phyloP scores from a whole-genome alignment of 148 eudicot species.

The Diospyros lotus region DNA sequence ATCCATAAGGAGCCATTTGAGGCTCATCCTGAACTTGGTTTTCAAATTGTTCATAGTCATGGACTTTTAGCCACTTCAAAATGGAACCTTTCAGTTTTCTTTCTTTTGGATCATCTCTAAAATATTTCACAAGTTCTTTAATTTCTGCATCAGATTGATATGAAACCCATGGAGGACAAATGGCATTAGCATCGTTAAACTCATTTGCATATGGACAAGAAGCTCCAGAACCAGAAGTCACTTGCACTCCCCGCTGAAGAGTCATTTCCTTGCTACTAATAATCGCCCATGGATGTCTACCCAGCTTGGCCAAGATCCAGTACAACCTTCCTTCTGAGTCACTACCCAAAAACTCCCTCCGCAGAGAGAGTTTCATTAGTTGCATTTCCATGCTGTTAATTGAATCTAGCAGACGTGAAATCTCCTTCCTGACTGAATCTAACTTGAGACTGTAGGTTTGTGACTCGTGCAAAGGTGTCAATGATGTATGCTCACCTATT shows the following conservation, averaged over 20 bases:
- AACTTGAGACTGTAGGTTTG: conserved; percentile 27
- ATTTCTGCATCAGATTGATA: conserved; percentile 52
- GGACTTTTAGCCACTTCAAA: conserved; percentile 37
- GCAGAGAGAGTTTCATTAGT: conserved; percentile 46
- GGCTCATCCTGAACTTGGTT: conserved; percentile 19
- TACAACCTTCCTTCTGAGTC: conserved; percentile 53
- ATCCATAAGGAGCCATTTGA: conserved; percentile 13
- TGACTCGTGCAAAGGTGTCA: conserved; percentile 20
- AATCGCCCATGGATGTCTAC: conserved; percentile 35
- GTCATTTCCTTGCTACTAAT: conserved; percentile 32
- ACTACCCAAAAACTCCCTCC: conserved; percentile 61
- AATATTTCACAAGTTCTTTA: conserved; percentile 34
- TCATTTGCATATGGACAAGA: conserved; percentile 29
- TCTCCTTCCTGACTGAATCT: conserved; percentile 30
- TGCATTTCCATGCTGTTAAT: conserved; percentile 35
- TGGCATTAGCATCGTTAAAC: conserved; percentile 18
- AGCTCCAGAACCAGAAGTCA: conserved; percentile 26
- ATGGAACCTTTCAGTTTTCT: conserved; percentile 51
- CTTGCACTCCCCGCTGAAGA: conserved; percentile 20
- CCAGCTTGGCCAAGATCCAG: conserved; percentile 46
- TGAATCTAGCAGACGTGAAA: conserved; percentile 36
- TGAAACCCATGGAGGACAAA: conserved; percentile 39
- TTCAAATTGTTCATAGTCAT: conserved; percentile 28
- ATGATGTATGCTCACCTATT: conserved; percentile 13
- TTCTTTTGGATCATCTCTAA: conserved; percentile 50